Evolutionary conservation across 2,329 filamentous ascomycete species (phyloP), one percentile per base, ranked within the genome.

Genomic region (Verticillium albo-atrum): DNA sequence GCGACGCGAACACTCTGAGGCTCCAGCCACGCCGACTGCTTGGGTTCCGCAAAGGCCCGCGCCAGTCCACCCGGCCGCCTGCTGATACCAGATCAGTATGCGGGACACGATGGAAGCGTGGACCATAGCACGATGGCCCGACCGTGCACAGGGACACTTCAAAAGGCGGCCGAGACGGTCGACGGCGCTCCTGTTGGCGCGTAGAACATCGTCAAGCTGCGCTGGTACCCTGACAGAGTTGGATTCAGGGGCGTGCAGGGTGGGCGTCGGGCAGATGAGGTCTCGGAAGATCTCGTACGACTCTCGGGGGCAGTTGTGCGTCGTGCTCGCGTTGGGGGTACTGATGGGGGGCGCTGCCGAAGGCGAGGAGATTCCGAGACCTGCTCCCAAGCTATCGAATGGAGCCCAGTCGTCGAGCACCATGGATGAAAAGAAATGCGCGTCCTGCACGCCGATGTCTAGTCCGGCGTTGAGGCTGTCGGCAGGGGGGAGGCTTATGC

Each of bases 41-140:
- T n/a, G n/a, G 37, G 59, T 27, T 54, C 55, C 63, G 58, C 59
- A 62, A 20, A 62, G 59, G 47, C 56, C 63, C 55, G 63, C 62
- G 7, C 60, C 57, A 42, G 61, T 62, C 62, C 62, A 66, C 26
- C 65, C 67, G 54, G 65, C 67, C 15, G 66, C 66, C 58, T 68
- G 66, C 56, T 68, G 65, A 58, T 69, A 69, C 67, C 67, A 69
- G 6, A 69, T 68, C 25, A 69, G 61, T 5, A 68, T 67, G 14
- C 65, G 63, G 10, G 66, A 68, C 55, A 68, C 47, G 62, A 66
- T 68, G 20, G 66, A 67, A 55, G 65, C 67, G 60, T 68, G 64
- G 15, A 68, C 63, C 66, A 67, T 66, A 4, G 57, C 61, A 6
- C 62, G 58, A 61, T 68, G 65, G 5, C 64, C 63, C 4, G 64